Base-by-base conservation (phyloP, 495 filamentous ascomycete genomes). In the Aspergillus bertholletiae region DNA sequence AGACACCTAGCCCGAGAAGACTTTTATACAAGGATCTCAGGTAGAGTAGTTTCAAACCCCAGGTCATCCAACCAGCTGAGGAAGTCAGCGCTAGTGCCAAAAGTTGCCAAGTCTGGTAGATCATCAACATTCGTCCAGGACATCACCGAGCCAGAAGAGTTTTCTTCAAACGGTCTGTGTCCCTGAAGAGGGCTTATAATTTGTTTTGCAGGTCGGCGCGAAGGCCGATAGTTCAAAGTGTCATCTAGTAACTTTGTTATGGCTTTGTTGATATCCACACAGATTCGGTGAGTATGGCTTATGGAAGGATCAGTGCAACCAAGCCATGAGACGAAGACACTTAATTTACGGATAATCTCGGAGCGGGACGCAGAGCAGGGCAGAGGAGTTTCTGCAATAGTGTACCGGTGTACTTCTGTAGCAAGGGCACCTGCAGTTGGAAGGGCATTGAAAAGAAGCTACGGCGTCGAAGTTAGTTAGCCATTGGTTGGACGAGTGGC, bases 31-130 rank as follows among this genome's bases (percentile, higher is more conserved):
- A 22, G 39, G 18, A 43, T 21, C n/a, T 43, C 39, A 22, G 39
- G 20, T 7, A 43, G 18, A 22, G 1, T 12, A 7, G 39, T 22
- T 18, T 43, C 39, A 12, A 43, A 22, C 2, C 39, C 17, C 39
- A 43, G 39, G 20, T 49, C 46, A 37, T 49, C 46, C 28, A 32
- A 22, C 46, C 46, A 49, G 18, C 34, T 35, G 1, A 49, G 22
- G 15, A 49, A 49, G 18, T 49, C 28, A 34, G 34, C 15, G 7
- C 46, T 49, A 15, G 27, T 49, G 26, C 45, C 45, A 3, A 49
- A 35, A 8, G 9, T 23, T 22, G 28, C 27, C 7, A n/a, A 2
- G 3, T 49, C 34, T 5, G 24, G 18, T 7, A 23, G 4, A 21
- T 49, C 34, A 3, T 22, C 30, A 7, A 2, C 20, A 8, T 43